These are phyloP conservation scores for Metarhizium anisopliae DNA, from an alignment of 2,329 filamentous ascomycete genomes.

Conservation along the genomic window DNA sequence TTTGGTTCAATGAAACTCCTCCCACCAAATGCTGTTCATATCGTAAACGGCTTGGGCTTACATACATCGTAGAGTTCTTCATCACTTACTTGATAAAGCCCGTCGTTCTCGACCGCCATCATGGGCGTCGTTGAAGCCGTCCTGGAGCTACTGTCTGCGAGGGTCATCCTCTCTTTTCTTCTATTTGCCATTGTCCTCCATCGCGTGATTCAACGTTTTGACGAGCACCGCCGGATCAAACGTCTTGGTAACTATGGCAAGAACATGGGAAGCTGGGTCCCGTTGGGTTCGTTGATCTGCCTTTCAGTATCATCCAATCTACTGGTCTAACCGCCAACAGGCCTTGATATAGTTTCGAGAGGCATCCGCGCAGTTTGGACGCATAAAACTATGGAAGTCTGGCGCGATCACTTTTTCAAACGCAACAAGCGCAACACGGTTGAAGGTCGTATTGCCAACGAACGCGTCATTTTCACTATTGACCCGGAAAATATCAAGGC, in stretches of 20 bases:
- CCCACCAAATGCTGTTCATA: not conserved
- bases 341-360: slow-evolving; percentile 54
- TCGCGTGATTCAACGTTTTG: slow-evolving; percentile 26
- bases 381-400: slow-evolving; percentile 53
- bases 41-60: not conserved
- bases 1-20: not conserved
- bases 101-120: not conserved
- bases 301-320: not conserved
- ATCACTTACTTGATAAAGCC: not conserved
- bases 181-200: slow-evolving; percentile 28
- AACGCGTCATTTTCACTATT: slow-evolving; percentile 32
- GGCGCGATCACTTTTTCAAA: slow-evolving; percentile 41
- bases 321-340: slow-evolving; percentile 19
- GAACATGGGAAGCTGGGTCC: slow-evolving; percentile 26
- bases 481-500: slow-evolving; percentile 51
- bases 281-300: slow-evolving; percentile 31
- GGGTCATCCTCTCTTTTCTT: slow-evolving; percentile 26
- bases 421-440: slow-evolving; percentile 42
- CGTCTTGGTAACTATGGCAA: slow-evolving; percentile 35
- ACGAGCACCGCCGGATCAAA: slow-evolving; percentile 34
- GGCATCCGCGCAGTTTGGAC: slow-evolving; percentile 42
- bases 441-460: slow-evolving; percentile 51
- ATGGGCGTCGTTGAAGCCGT: slow-evolving; percentile 45
- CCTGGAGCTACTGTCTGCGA: slow-evolving; percentile 34
- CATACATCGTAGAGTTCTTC: not conserved